Base-by-base conservation (phyloP, 2,329 filamentous ascomycete genomes). In the Plectosphaerella plurivora region DNA sequence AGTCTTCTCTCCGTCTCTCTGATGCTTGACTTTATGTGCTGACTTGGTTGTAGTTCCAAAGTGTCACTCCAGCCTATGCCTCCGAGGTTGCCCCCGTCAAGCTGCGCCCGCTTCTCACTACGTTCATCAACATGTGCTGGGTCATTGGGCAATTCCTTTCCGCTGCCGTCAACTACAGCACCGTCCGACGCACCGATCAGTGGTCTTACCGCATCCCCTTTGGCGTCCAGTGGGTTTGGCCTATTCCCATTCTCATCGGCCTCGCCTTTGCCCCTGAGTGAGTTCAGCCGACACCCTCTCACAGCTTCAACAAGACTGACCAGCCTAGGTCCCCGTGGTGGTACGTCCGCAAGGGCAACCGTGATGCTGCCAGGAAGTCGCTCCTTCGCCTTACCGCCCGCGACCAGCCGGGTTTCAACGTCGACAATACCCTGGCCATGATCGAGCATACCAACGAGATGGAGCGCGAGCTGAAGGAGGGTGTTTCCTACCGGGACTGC, bases 71-170 rank as follows among this genome's bases (percentile, higher is more conserved):
- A 0, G 73, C 77, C 0, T 82, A 82, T 57, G 78, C 78, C 0
- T 77, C 79, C 6, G 79, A 82, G 55, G 70, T 78, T 11, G 69
- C 73, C 4, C 73, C 73, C n/a, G 63, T 71, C 45, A 73, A 73
- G 2, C 70, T 82, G 2, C 68, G 79, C 4, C 73, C 74, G 0
- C 79, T 79, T 45, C 68, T 83, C 3, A 81, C 78, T 0, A 77
- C 75, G 0, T 81, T 77, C 50, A 76, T 78, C 60, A 83, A 82
- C 56, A 71, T 82, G 63, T 82, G 78, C 57, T 82, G 78, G 75
- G 76, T 57, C 10, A 42, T 42, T 6, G 39, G 79, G 1, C 78
- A 82, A 55, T 71, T 83, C 56, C 69, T 79, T 45, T 71, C 72
- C 0, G 71, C 73, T 1, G 75, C 73, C 0, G 75, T 81, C 12